phyloP scores from a whole-genome alignment of 2,329 filamentous ascomycete genomes.

The Colletotrichum sojae region DNA sequence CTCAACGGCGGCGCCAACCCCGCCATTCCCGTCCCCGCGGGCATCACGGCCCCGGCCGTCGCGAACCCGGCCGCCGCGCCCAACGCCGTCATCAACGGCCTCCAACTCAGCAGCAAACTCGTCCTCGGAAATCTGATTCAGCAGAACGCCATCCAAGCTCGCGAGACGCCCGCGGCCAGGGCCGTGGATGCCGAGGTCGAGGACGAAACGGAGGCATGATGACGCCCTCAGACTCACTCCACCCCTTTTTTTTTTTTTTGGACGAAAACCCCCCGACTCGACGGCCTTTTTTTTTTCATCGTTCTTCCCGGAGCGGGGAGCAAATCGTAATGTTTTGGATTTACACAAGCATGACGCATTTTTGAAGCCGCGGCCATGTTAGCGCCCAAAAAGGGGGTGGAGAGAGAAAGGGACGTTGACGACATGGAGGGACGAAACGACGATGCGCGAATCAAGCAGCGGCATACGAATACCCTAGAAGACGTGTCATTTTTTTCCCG shows the following conservation, averaged over 20 bases:
- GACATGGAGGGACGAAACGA: background rate
- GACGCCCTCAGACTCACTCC: background rate
- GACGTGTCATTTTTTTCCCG: background rate
- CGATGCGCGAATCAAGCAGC: constrained; percentile 18
- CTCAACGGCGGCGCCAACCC: constrained; percentile 31
- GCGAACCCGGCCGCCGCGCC: constrained; percentile 41
- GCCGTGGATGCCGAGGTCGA: background rate
- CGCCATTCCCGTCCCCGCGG: constrained; percentile 41
- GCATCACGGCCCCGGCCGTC: constrained; percentile 38
- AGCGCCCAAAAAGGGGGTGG: no score
- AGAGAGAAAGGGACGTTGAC: background rate
- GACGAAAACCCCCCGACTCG: no score
- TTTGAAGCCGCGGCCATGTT: no score
- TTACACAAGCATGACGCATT: no score
- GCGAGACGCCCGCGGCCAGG: constrained; percentile 30
- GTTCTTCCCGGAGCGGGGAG: no score
- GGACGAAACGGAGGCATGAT: background rate
- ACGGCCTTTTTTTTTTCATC: no score
- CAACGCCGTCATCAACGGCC: constrained; percentile 52
- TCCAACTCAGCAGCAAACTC: constrained; percentile 59
- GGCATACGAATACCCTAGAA: constrained; percentile 40
- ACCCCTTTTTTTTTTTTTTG: background rate
- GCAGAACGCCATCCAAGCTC: constrained; percentile 40
- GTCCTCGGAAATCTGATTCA: constrained; percentile 59
- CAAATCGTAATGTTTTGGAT: no score